These are phyloP conservation scores for Fusarium sp. DNA, from an alignment of 2,329 filamentous ascomycete species.

Conservation along the genomic window DNA sequence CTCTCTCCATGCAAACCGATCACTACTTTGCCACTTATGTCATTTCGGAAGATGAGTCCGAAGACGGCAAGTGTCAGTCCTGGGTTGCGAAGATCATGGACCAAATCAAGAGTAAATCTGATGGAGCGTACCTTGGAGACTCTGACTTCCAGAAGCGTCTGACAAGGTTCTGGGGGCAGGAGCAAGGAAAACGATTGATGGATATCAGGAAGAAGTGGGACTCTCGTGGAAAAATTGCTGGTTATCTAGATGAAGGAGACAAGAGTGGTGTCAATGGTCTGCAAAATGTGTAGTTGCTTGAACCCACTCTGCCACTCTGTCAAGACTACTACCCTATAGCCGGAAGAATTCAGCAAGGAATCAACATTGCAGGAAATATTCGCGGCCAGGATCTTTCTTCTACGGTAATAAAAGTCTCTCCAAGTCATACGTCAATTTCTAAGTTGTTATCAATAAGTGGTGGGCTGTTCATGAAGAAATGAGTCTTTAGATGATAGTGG, in stretches of 20 bases:
- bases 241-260: conserved; percentile 60
- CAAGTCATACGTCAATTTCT: too few relatives aligned
- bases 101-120: conserved; percentile 53
- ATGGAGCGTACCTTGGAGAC: conserved; percentile 66
- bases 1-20: conserved; percentile 65
- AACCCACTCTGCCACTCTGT: neutral
- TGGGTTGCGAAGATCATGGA: conserved; percentile 59
- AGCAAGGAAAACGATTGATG: conserved; percentile 55
- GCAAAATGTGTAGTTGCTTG: conserved; percentile 54
- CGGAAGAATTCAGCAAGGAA: neutral
- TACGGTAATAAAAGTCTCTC: too few relatives aligned
- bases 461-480: neutral
- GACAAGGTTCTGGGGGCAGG: conserved; percentile 61
- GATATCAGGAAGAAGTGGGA: conserved; percentile 58
- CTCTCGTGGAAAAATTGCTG: conserved; percentile 50
- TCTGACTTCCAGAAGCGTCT: conserved; percentile 62
- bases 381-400: too few relatives aligned
- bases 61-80: conserved; percentile 56
- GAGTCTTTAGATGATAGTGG: neutral
- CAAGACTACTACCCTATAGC: neutral
- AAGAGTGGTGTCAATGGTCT: conserved; percentile 55
- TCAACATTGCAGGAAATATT: neutral
- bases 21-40: conserved; percentile 68
- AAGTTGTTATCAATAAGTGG: too few relatives aligned
- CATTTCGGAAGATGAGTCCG: conserved; percentile 59